Evolutionary conservation across 2,329 filamentous ascomycete species (phyloP).

Genomic region (Trichophyton mentagrophytes): DNA sequence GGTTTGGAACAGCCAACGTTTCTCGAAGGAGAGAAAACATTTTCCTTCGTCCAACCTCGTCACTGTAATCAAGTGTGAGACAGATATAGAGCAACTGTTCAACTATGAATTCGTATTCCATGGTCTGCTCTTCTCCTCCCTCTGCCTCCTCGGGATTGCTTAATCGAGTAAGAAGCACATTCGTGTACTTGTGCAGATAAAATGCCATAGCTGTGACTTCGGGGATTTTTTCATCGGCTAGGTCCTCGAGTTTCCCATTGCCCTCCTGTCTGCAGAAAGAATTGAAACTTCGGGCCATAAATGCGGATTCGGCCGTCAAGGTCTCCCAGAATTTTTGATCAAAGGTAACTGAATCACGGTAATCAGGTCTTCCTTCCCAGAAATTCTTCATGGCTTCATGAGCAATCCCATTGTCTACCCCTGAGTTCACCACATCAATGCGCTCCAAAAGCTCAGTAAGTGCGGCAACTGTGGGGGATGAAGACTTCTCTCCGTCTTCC

Average conservation of each 20-base stretch:
- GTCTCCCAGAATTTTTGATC: constrained; percentile 36
- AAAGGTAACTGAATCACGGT: constrained; percentile 34
- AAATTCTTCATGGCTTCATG: constrained; percentile 91
- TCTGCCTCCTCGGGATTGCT: constrained; percentile 38
- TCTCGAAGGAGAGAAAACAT: constrained; percentile 89
- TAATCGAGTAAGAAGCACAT: constrained; percentile 33
- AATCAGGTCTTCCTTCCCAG: constrained; percentile 73
- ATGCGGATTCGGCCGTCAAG: constrained; percentile 64
- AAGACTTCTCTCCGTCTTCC: constrained; percentile 30
- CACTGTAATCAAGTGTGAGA: constrained; percentile 87
- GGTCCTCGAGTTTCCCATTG: constrained; percentile 58
- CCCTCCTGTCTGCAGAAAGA: constrained; percentile 71
- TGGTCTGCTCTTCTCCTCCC: constrained; percentile 65
- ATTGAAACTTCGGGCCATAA: constrained; percentile 85
- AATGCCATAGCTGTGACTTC: constrained; percentile 87
- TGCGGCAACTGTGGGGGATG: constrained; percentile 62
- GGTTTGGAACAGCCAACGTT: constrained; percentile 67
- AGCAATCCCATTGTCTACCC: constrained; percentile 77
- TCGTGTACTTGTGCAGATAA: constrained; percentile 69
- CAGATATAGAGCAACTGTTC: constrained; percentile 91
- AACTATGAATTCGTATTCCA: constrained; percentile 88
- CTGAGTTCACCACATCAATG: constrained; percentile 84
- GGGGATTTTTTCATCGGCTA: constrained; percentile 85
- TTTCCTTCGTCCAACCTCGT: constrained; percentile 86
- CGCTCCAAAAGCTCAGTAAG: constrained; percentile 83